Base-by-base conservation (phyloP, 176 grass and related monocot genomes). In the Alloteropsis semialata region DNA sequence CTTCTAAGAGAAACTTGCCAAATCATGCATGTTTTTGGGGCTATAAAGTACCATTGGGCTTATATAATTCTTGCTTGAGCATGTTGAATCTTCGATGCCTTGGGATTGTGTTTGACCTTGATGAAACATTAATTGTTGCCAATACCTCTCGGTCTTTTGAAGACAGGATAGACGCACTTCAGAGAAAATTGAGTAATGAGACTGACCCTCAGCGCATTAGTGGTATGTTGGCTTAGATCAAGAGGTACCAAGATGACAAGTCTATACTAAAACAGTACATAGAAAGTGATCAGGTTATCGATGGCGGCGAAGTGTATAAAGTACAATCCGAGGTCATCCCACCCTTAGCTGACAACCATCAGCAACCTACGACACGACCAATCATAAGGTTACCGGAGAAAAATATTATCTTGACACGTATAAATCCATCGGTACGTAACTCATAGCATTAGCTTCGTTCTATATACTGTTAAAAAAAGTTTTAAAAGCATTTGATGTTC, bases 61-160 rank as follows among this genome's bases (percentile, higher is more conserved):
- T 96, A 77, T 99, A 99, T 50, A 86, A 83, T 82, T 94, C 93
- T 32, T 94, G 93, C 77, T 88, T 96, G 83, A 84, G 83, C 11
- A 96, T 99, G 93, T 83, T 99, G 69, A 99, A 99, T 79, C 89
- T 93, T 51, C 84, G 91, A 33, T 99, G 97, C 81, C 91, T 99
- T 0, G 91, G 89, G 57, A 96, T 99, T 27, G 97, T 99, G 69
- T 99, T 99, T 89, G 97, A 99, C 69, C 89, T 99, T 77, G 97
- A 99, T 78, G 97, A 99, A 78, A 99, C 97, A 74, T 90, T 99
- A 85, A 65, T 99, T 74, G 91, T 99, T 34, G 91, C 96, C 80
- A 94, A 92, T 85, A 99, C 96, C 43, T 75, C 83, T 55, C 85
- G 93, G 41, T 90, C 93, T 59, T 99, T 96, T 81, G 96, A 99